Base-by-base conservation (phyloP, 345 rosid genomes). In the Populus pruinosa region DNA sequence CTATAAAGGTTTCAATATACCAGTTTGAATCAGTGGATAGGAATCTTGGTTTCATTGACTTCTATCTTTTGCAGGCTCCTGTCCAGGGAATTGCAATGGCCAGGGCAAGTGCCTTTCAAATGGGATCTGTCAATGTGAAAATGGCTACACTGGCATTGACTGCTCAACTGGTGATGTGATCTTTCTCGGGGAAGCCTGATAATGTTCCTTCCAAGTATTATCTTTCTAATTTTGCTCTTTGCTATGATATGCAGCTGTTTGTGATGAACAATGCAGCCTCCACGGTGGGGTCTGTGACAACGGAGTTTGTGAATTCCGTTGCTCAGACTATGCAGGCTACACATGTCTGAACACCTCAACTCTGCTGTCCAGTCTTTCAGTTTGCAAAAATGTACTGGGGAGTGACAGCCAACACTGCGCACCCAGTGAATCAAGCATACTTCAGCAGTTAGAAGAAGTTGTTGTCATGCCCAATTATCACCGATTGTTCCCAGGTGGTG, bases 211-310 rank as follows among this genome's bases (percentile, higher is more conserved):
- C 3, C 14, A 59, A 59, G 36, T 68, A 50, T 63, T 64, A 66
- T n/a, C 43, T 39, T 21, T 31, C 71, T 81, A 69, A 75, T 41
- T 53, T 43, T 67, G 20, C 71, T 13, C 47, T 67, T 50, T 77
- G 67, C 56, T 38, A 31, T 65, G 76, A 72, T 55, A 20, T 79
- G 84, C 95, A 96, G 99, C 94, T 82, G 92, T 90, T 61, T 96
- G 99, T 29, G 97, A 96, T 44, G 99, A 96, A 78, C 99, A 96
- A 70, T 96, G 99, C 87, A 96, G 98, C 79, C 93, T 96, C 21
- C 99, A 96, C 53, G 98, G 99, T 38, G 99, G 99, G 72, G 99
- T 96, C n/a, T 96, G 99, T 80, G 99, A 96, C 77, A 91, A 96
- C 63, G 99, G 99, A 56, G 97, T 92, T 83, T 96, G 99, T 29